Evolutionary conservation across 2,329 filamentous ascomycete species (phyloP).

Genomic region (Zasmidium cellare): DNA sequence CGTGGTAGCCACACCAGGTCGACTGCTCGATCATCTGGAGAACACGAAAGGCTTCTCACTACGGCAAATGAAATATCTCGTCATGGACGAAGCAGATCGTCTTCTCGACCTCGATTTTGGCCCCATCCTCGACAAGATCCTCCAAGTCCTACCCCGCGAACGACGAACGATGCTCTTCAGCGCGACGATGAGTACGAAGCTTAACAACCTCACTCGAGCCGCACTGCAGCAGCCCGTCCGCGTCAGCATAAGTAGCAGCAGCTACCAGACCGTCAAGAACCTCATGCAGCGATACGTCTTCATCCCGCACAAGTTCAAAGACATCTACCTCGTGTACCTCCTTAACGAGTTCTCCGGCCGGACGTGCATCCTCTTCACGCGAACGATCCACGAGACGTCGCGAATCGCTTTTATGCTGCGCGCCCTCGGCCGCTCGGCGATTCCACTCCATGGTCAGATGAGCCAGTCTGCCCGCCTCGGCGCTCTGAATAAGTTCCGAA

Average conservation of each 20-base stretch:
- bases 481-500: slow-evolving; percentile 85
- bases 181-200: slow-evolving; percentile 90
- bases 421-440: slow-evolving; percentile 81
- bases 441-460: slow-evolving; percentile 89
- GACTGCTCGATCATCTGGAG: slow-evolving; percentile 87
- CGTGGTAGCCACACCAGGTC: slow-evolving; percentile 86
- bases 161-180: slow-evolving; percentile 85
- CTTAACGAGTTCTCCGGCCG: slow-evolving; percentile 86
- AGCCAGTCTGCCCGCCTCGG: slow-evolving; percentile 84
- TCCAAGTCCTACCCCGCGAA: slow-evolving; percentile 81
- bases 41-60: slow-evolving; percentile 96
- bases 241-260: slow-evolving; percentile 77
- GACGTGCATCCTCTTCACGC: slow-evolving; percentile 83
- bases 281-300: slow-evolving; percentile 85
- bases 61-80: slow-evolving; percentile 77
- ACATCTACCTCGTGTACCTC: slow-evolving; percentile 83
- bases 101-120: slow-evolving; percentile 94
- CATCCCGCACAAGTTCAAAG: slow-evolving; percentile 83
- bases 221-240: slow-evolving; percentile 81
- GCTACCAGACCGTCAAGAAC: slow-evolving; percentile 89
- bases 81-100: slow-evolving; percentile 93
- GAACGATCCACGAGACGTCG: slow-evolving; percentile 90
- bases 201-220: slow-evolving; percentile 88
- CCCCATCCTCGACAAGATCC: slow-evolving; percentile 86
- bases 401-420: slow-evolving; percentile 80